Conservation (phyloP, 1,139 yeast genomes). For the Hansenula anomala region DNA sequence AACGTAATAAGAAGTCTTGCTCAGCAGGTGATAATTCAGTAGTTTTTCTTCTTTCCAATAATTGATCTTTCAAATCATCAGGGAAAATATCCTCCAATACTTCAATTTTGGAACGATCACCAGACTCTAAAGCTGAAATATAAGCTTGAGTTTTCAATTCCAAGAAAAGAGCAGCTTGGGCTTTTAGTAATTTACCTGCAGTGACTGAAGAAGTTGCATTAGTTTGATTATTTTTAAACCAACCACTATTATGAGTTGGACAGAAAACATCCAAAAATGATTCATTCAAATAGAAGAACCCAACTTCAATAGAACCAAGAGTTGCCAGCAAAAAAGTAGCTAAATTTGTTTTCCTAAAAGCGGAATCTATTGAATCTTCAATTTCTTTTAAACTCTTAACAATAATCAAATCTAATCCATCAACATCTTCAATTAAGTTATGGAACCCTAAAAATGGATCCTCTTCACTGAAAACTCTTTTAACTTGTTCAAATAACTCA, state of each 20-base stretch:
- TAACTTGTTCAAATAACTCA: conserved; percentile 70
- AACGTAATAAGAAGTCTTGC: conserved; percentile 62
- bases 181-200: conserved; percentile 56
- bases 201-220: conserved; percentile 3
- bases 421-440: conserved; percentile 27
- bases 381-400: conserved; percentile 12
- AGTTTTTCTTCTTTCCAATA: conserved; percentile 46
- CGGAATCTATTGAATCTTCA: conserved; percentile 39
- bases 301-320: conserved; percentile 78
- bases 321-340: conserved; percentile 86
- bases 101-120: conserved; percentile 53
- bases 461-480: conserved; percentile 55
- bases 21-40: conserved; percentile 60
- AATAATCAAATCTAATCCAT: conserved; percentile 5
- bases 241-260: conserved; percentile 38
- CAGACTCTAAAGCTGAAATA: conserved; percentile 79
- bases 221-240: conserved; percentile 11
- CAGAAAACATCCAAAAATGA: conserved; percentile 81
- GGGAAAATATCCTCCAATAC: conserved; percentile 78
- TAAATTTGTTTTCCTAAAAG: conserved; percentile 77
- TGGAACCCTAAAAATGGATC: conserved; percentile 64
- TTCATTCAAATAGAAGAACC: conserved; percentile 81
- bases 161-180: conserved; percentile 72
- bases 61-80: conserved; percentile 49
- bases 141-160: conserved; percentile 94